Conservation (phyloP, 2,329 filamentous ascomycete genomes). For the Nemania abortiva region DNA sequence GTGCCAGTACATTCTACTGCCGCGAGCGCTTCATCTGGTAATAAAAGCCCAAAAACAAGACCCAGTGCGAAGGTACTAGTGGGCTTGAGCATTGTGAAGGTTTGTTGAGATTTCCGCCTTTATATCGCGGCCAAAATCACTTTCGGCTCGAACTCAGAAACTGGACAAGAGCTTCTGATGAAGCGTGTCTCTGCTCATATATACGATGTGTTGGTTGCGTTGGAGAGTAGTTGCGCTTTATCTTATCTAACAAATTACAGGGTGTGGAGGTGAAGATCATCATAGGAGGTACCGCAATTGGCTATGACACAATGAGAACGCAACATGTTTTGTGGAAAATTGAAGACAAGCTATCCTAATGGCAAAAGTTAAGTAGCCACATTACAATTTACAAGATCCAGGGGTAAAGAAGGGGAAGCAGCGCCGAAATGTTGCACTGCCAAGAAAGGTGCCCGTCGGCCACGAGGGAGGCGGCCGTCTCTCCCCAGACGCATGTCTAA, state of each 20-base stretch:
- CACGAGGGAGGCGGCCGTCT: background rate
- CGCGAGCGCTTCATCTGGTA: constrained; percentile 13
- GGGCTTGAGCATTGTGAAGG: constrained; percentile 11
- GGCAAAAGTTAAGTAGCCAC: background rate
- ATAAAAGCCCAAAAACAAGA: constrained; percentile 23
- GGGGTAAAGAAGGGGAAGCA: constrained; percentile 6
- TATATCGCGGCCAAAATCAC: background rate
- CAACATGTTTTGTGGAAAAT: constrained; percentile 36
- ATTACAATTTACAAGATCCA: background rate
- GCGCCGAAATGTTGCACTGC: constrained; percentile 24
- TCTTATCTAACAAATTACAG: background rate
- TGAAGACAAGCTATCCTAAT: background rate
- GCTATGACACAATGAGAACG: background rate
- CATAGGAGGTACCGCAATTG: background rate
- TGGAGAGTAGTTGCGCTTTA: background rate
- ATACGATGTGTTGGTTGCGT: background rate
- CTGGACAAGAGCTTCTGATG: background rate
- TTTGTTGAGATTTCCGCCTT: background rate
- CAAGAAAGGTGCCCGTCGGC: constrained; percentile 28
- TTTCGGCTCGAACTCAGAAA: background rate
- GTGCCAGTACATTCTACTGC: constrained; percentile 54
- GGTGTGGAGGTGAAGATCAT: constrained; percentile 7
- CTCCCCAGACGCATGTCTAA: background rate
- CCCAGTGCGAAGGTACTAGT: background rate
- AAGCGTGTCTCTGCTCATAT: constrained; percentile 10